These are phyloP conservation scores for Luvunga scandens DNA, from an alignment of 345 rosid species.

Conservation along the genomic window DNA sequence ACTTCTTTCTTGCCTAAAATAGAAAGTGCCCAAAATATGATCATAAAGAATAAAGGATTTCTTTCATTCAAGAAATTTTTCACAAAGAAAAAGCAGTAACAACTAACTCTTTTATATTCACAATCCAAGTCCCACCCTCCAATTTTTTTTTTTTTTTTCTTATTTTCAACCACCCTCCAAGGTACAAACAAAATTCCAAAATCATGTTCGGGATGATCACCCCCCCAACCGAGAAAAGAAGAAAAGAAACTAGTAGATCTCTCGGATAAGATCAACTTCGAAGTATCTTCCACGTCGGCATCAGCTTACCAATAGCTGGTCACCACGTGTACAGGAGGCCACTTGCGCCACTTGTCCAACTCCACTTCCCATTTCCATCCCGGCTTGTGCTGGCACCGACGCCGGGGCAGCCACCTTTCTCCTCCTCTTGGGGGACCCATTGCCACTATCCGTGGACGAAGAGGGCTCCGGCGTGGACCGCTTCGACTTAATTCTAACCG, in stretches of 20 bases:
- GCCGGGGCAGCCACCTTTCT: slow-evolving; percentile 34
- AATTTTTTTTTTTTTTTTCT: not conserved
- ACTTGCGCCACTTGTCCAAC: slow-evolving; percentile 31
- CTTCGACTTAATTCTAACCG: too few species aligned
- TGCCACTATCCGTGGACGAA: slow-evolving; percentile 42
- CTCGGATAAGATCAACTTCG: not conserved
- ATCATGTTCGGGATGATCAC: not conserved
- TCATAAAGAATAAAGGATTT: not conserved
- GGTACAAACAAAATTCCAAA: not conserved
- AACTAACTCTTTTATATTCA: not conserved
- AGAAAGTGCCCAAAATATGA: not conserved
- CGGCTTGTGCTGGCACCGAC: slow-evolving; percentile 18
- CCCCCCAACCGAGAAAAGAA: not conserved
- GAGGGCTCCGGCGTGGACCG: slow-evolving; percentile 55
- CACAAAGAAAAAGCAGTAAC: not conserved
- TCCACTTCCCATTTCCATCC: slow-evolving; percentile 24
- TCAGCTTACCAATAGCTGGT: slow-evolving; percentile 28
- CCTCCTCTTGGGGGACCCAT: slow-evolving; percentile 58
- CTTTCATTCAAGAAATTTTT: not conserved
- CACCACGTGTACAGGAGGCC: slow-evolving; percentile 32
- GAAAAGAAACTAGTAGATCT: not conserved
- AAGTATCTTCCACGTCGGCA: slow-evolving; percentile 10
- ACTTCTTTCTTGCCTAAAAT: too few species aligned
- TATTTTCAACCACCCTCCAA: too few species aligned
- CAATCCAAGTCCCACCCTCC: not conserved